phyloP scores from a whole-genome alignment of 2,329 filamentous ascomycete species.

The Fusarium compactum region DNA sequence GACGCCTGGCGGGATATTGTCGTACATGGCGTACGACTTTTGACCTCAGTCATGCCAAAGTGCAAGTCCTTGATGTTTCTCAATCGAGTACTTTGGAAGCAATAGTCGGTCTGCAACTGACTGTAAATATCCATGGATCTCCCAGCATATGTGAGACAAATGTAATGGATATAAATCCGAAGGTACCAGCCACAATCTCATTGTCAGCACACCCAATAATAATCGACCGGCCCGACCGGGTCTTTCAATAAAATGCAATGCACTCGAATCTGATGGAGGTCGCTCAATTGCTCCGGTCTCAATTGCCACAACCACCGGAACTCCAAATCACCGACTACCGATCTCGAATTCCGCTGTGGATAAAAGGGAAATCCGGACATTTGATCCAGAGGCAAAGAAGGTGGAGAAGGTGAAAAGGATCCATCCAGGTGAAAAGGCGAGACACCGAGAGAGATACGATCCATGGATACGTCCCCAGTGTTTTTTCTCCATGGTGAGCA shows the following conservation, averaged over 20 bases:
- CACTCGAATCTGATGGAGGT: conserved; percentile 14
- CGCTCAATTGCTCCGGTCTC: conserved; percentile 5
- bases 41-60: neutral
- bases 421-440: conserved; percentile 27
- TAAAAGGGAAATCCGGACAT: conserved; percentile 1
- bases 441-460: conserved; percentile 26
- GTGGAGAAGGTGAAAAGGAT: conserved; percentile 21
- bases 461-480: neutral
- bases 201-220: neutral
- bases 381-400: conserved; percentile 26
- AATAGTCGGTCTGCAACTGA: neutral
- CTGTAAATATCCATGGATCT: neutral
- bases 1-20: conserved; percentile 17
- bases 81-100: too few species aligned
- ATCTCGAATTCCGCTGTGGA: conserved; percentile 23
- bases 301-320: conserved; percentile 23
- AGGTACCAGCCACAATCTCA: neutral
- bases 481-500: conserved; percentile 6
- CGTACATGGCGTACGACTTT: conserved; percentile 16
- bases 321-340: conserved; percentile 26
- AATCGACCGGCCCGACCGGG: conserved; percentile 15
- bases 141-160: conserved; percentile 3
- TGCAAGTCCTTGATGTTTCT: neutral
- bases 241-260: conserved; percentile 3
- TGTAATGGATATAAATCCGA: conserved; percentile 10